Evolutionary conservation across 106 monocot genomes (phyloP), one percentile per base, ranked within the genome.

Genomic region (Triglochin maritima): DNA sequence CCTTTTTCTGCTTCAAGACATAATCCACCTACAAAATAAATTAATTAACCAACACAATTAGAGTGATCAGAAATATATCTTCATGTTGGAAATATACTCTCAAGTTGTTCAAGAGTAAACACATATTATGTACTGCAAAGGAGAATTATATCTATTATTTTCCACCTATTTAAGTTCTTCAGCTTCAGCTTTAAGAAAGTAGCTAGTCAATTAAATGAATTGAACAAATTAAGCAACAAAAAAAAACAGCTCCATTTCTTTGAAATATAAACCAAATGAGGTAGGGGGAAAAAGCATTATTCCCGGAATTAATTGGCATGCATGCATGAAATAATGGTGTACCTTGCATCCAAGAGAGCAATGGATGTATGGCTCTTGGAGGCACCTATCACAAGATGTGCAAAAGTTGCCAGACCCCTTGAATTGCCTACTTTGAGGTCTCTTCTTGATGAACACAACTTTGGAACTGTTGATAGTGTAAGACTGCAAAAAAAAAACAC

Each of bases 341-440:
- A 95, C 95, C 90, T 95, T 95, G 64, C 95, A 95, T 44, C 81
- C 87, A 59, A 95, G 85, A 54, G 95, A 95, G 79, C 95, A 90
- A 74, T 95, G 87, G 48, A 87, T 75, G 62, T 95, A 95, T 3
- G 95, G 95, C 51, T 95, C 90, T 62, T 95, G 95, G 62, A 95
- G 95, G 74, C 81, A 74, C 71, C 95, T 79, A 71, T 95, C 90
- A 65, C 95, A 95, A 42, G 90, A 95, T 56, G 87, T 90, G 79
- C 95, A 95, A 45, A 81, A 79, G 68, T 94, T 94, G 49, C 90
- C 95, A 11, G 87, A 82, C 2, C 93, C 95, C 15, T 95, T 95
- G 71, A 90, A 90, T 62, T 90, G 85, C 78, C 87, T 85, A 58
- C 79, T 90, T 45, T 87, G 90, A 15, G 95, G 87, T 13, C 95